Evolutionary conservation across 768 basidiomycete genomes (phyloP).

Genomic region (Saitozyma podzolica): DNA sequence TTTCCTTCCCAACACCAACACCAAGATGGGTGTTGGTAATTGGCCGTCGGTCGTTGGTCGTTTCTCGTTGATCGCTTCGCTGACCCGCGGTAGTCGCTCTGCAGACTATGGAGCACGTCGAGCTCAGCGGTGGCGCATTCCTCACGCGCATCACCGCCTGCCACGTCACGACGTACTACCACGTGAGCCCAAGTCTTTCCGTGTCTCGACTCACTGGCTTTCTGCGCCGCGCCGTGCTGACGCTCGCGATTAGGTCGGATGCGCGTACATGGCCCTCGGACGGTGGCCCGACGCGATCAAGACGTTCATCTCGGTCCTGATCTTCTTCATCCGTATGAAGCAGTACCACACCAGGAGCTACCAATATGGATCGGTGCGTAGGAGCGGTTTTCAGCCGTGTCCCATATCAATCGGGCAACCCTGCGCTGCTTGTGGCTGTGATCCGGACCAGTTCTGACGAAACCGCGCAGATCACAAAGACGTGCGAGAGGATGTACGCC

Average conservation of each 20-base stretch:
- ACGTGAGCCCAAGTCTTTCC: conserved; percentile 8
- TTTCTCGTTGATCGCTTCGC: conserved; percentile 54
- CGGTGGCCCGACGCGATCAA: conserved; percentile 95
- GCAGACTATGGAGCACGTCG: conserved; percentile 91
- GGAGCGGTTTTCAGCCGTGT: conserved; percentile 7
- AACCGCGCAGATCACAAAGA: conserved; percentile 79
- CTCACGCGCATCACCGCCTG: conserved; percentile 94
- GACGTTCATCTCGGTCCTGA: conserved; percentile 85
- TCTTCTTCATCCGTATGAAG: conserved; percentile 93
- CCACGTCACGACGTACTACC: conserved; percentile 64
- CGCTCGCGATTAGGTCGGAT: conserved; percentile 70
- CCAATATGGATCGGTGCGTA: conserved; percentile 83
- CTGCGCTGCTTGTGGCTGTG: neutral
- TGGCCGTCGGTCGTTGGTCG: neutral
- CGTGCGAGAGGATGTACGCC: conserved; percentile 96
- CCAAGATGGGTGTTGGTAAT: neutral
- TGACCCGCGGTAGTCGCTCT: conserved; percentile 63
- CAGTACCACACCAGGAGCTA: conserved; percentile 96
- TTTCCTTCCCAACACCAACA: neutral
- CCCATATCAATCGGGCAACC: neutral
- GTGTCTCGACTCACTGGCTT: neutral
- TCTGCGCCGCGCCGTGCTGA: conserved; percentile 49
- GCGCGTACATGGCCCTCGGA: conserved; percentile 93
- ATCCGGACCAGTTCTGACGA: neutral
- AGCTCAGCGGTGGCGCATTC: conserved; percentile 88